Evolutionary conservation across 352 stramenopile genomes (phyloP).

Genomic region (Pythium periplocum): DNA sequence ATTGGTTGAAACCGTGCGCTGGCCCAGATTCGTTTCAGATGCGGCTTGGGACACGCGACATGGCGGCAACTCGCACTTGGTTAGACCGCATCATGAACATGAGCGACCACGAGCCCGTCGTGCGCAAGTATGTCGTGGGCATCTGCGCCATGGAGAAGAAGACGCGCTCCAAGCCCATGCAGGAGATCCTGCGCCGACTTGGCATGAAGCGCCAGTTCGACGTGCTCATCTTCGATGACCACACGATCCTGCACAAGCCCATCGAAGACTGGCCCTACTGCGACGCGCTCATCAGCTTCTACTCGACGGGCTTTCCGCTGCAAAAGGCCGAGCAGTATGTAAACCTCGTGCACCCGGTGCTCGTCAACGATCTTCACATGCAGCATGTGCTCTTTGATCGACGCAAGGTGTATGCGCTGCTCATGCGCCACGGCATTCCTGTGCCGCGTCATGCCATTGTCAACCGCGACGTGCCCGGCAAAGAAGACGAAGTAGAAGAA

Average conservation of each 20-base stretch:
- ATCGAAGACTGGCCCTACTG: slow-evolving; percentile 94
- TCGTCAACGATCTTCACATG: slow-evolving; percentile 98
- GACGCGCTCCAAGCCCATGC: slow-evolving; percentile 95
- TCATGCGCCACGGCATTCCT: slow-evolving; percentile 93
- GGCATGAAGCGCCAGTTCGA: slow-evolving; percentile 93
- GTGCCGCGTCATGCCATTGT: slow-evolving; percentile 96
- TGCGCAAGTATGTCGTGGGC: slow-evolving; percentile 84
- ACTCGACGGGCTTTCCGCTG: slow-evolving; percentile 97
- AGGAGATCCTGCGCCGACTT: slow-evolving; percentile 93
- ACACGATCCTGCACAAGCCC: slow-evolving; percentile 92
- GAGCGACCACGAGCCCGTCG: slow-evolving; percentile 8
- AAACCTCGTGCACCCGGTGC: slow-evolving; percentile 91
- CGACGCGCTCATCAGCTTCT: slow-evolving; percentile 99
- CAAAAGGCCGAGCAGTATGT: slow-evolving; percentile 97
- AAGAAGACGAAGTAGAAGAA: slow-evolving; percentile 66
- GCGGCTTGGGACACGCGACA: no score
- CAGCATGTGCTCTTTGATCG: slow-evolving; percentile 96
- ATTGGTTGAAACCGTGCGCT: no score
- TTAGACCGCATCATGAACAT: no score
- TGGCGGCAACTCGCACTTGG: no score
- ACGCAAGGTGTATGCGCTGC: slow-evolving; percentile 94
- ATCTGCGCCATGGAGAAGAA: slow-evolving; percentile 99
- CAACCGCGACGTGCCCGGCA: slow-evolving; percentile 87
- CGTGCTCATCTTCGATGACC: slow-evolving; percentile 97
- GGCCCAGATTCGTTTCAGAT: no score